These are phyloP conservation scores for Leccinum rimulosum DNA, from an alignment of 768 basidiomycete species.

Conservation along the genomic window DNA sequence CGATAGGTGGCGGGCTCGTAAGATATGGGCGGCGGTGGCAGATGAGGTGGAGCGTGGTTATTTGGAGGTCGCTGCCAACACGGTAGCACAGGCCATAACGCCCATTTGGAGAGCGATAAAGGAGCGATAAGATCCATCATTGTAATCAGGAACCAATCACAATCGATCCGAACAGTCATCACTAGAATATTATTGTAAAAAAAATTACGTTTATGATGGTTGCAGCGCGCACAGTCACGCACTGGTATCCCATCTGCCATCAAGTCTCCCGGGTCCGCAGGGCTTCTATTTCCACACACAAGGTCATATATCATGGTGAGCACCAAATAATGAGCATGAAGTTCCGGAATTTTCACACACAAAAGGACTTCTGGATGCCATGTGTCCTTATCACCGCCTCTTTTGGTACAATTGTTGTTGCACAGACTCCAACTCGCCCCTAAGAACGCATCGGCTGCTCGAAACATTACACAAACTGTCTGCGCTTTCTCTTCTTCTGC, in stretches of 20 bases:
- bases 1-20: slow-evolving; percentile 73
- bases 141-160: neutral
- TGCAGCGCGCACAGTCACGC: neutral
- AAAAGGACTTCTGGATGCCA: neutral
- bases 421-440: neutral
- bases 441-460: neutral
- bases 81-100: slow-evolving; percentile 71
- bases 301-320: neutral
- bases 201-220: neutral
- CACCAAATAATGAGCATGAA: neutral
- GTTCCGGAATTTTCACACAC: neutral
- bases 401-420: neutral
- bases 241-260: neutral
- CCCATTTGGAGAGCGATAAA: slow-evolving; percentile 57
- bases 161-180: neutral
- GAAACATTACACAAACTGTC: too few relatives aligned
- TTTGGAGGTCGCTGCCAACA: slow-evolving; percentile 69
- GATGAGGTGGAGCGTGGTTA: slow-evolving; percentile 58
- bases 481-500: neutral
- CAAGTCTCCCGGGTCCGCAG: neutral
- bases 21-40: slow-evolving; percentile 53
- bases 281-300: neutral
- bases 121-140: slow-evolving; percentile 19
- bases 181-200: neutral
- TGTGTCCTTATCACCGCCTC: neutral